Base-by-base conservation (phyloP, 768 basidiomycete genomes). In the Panus rudis region DNA sequence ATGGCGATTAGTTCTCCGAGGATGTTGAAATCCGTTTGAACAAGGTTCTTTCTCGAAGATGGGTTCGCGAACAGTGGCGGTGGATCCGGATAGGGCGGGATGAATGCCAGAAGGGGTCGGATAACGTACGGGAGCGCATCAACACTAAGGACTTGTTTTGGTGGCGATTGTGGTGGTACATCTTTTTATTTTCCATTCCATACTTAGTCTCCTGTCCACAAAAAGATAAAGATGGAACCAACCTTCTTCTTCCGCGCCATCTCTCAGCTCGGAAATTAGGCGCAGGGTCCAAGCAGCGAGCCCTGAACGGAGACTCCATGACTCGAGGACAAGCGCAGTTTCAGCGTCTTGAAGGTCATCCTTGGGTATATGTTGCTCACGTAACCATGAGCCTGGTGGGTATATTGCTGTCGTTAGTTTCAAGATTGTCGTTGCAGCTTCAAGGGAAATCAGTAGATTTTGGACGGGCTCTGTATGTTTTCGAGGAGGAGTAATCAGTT, bases 261-360 rank as follows among this genome's bases (percentile, higher is more conserved):
- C 81, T 57, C 76, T 78, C 35, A 88, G 71, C 54, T 83, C 83
- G 5, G 75, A 71, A n/a, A 88, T 74, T 2, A 76, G 72, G 51
- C 80, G 72, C 85, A 87, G 90, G 31, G 78, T 73, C 88, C 88
- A 91, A 34, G 72, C 76, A 2, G 82, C 78, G 22, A 90, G 65
- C 6, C 72, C 73, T 42, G 68, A 73, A 16, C 88, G 76, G 35
- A 84, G 58, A 20, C 56, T 67, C 87, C 87, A 91, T 35, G 75
- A 68, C 49, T 86, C 82, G 25, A 65, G 62, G 32, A 61, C 48
- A 17, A 46, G 55, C 59, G 25, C 46, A 4, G 32, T 52, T n/a
- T 59, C 61, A 12, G 61, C 22, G 10, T 42, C 47, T 14, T 47
- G 40, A 5, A 50, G 34, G 24, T 46, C 20, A 14, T 37, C 34